Evolutionary conservation across 2,329 filamentous ascomycete species (phyloP), one percentile per base, ranked within the genome.

Genomic region (Nemania diffusa): DNA sequence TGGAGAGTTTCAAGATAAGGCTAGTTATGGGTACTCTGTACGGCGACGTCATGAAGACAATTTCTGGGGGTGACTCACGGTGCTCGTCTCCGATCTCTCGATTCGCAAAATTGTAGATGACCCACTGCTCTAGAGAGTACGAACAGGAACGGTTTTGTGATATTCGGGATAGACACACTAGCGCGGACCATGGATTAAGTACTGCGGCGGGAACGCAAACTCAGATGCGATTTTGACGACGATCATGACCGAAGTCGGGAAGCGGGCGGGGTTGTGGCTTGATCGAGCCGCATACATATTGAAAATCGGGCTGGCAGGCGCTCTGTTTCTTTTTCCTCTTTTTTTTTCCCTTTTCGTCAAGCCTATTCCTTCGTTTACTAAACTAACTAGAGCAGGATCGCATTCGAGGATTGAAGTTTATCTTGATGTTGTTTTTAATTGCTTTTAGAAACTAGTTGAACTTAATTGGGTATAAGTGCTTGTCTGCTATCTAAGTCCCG

Each of bases 391-490:
- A 44, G 17, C 5, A n/a, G 15, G 13, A n/a, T 44, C 15, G 40
- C n/a, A 44, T n/a, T 2, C n/a, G 7, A 44, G 3, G 4, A 44
- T 44, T n/a, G 15, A n/a, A 44, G 40, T 44, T 44, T 44, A 44
- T 44, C 40, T 44, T 44, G 34, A 44, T 44, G 2, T 44, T 44
- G 40, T 44, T 44, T 44, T 44, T 44, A 44, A 44, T 44, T 44
- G 15, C 40, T 44, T 44, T 44, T 44, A 44, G n/a, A n/a, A 44
- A 44, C 40, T 44, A 44, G 40, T 44, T 44, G 4, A n/a, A 44
- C n/a, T n/a, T n/a, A 44, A 44, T n/a, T 44, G 15, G 15, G 17
- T 15, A n/a, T 44, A 40, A 4, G 8, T 4, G 13, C 34, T 40
- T 40, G 34, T 40, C 13, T 40, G 34, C 5, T 44, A 44, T 3